Evolutionary conservation across 2,329 filamentous ascomycete species (phyloP).

Genomic region (Epichloe elymi): DNA sequence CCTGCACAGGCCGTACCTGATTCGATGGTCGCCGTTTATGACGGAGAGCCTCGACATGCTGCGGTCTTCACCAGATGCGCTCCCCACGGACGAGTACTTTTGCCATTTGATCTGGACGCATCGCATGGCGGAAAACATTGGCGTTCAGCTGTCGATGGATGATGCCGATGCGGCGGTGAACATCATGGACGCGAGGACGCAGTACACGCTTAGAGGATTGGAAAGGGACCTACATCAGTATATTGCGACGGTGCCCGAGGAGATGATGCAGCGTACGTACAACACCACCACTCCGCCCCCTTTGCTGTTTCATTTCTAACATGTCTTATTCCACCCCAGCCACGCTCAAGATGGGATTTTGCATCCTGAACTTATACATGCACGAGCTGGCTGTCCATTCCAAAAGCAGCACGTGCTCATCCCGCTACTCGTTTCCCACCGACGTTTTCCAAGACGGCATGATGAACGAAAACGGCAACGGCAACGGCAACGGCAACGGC

Average conservation of each 20-base stretch:
- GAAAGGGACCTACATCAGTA: slow-evolving; percentile 52
- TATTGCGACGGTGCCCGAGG: slow-evolving; percentile 36
- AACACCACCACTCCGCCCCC: no score
- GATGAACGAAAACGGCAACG: slow-evolving; percentile 10
- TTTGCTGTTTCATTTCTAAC: not conserved
- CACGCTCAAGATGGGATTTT: slow-evolving; percentile 49
- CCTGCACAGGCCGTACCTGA: slow-evolving; percentile 45
- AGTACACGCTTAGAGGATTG: slow-evolving; percentile 51
- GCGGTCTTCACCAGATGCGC: slow-evolving; percentile 38
- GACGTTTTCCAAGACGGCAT: slow-evolving; percentile 30
- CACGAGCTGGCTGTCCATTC: slow-evolving; percentile 62
- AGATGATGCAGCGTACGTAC: slow-evolving; percentile 38
- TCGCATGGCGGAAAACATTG: slow-evolving; percentile 54
- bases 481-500: slow-evolving; percentile 28
- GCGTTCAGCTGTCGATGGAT: slow-evolving; percentile 52
- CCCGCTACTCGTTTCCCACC: slow-evolving; percentile 32
- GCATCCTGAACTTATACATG: slow-evolving; percentile 57
- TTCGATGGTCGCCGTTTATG: slow-evolving; percentile 49
- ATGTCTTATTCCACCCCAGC: slow-evolving; percentile 24
- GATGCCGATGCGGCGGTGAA: slow-evolving; percentile 41
- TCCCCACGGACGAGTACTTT: slow-evolving; percentile 42
- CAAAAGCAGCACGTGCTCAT: slow-evolving; percentile 43
- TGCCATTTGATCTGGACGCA: slow-evolving; percentile 48
- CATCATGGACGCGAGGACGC: slow-evolving; percentile 49
- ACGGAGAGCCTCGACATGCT: slow-evolving; percentile 44